Percentiles rank a stretch among this genome's conserved stretches.
Evolutionary conservation across 495 filamentous ascomycete species (phyloP).

Genomic region (Penicillium malachiteum): DNA sequence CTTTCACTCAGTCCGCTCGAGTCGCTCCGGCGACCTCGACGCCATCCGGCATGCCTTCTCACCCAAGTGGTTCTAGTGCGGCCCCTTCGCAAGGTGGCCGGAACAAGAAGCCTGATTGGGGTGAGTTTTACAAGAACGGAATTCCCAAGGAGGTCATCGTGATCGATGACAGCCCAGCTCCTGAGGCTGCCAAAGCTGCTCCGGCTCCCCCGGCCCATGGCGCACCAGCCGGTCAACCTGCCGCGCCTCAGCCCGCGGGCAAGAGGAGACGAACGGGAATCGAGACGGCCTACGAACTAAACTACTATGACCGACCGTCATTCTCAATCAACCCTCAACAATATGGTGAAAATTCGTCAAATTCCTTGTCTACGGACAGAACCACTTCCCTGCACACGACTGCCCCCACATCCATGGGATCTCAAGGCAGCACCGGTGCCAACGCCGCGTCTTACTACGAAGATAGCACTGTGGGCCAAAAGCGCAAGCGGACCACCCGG

Average conservation of each 20-base stretch:
- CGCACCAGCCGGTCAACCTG: constrained; percentile 11
- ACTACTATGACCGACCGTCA: constrained; percentile 58
- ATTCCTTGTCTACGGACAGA: constrained; percentile 78
- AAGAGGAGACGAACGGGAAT: constrained; percentile 66
- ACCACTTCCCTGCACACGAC: constrained; percentile 87
- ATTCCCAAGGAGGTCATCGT: constrained; percentile 91
- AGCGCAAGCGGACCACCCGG: constrained; percentile 80
- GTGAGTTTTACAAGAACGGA: constrained; percentile 88
- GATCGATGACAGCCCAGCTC: constrained; percentile 86
- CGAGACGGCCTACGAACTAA: constrained; percentile 62
- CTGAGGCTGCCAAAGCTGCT: constrained; percentile 47
- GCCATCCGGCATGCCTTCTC: constrained; percentile 31
- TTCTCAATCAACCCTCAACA: constrained; percentile 73
- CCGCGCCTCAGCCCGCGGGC: constrained; percentile 51
- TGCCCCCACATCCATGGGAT: constrained; percentile 85
- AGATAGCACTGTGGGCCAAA: constrained; percentile 66
- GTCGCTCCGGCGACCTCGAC: constrained; percentile 34
- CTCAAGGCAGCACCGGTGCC: constrained; percentile 61
- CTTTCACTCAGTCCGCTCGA: constrained; percentile 38
- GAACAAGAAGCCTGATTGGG: constrained; percentile 73
- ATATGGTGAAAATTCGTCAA: constrained; percentile 60
- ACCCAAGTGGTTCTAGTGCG: constrained; percentile 29
- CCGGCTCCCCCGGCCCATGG: constrained; percentile 25
- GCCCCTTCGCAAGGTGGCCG: constrained; percentile 56
- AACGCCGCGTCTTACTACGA: constrained; percentile 56